Conservation (phyloP, 1,139 yeast genomes). For the Kodamaea plutei region DNA sequence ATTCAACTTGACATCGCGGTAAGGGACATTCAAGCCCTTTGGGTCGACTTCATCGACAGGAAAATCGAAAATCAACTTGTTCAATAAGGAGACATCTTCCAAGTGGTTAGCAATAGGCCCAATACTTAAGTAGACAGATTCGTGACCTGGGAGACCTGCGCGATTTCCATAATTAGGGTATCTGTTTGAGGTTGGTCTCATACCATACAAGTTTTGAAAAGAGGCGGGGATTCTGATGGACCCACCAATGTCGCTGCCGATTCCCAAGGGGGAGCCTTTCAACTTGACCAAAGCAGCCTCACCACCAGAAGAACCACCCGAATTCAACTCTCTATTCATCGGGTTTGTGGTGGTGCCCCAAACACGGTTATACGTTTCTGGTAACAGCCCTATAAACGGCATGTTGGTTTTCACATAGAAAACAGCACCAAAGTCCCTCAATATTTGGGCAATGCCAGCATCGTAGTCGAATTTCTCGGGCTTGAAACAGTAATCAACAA, state of each 20-base stretch:
- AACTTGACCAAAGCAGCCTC: slow-evolving; percentile 32
- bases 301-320: slow-evolving; percentile 40
- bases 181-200: slow-evolving; percentile 46
- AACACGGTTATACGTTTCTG: slow-evolving; percentile 31
- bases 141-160: slow-evolving; percentile 55
- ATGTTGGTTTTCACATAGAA: slow-evolving; percentile 31
- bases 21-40: slow-evolving; percentile 27
- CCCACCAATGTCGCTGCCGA: slow-evolving; percentile 60
- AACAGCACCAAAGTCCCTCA: slow-evolving; percentile 28
- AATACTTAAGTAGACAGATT: slow-evolving; percentile 29
- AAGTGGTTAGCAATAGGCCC: slow-evolving; percentile 29
- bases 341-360: slow-evolving; percentile 32
- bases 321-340: slow-evolving; percentile 24
- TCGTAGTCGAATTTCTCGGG: slow-evolving; percentile 23
- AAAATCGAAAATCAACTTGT: slow-evolving; percentile 21
- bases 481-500: slow-evolving; percentile 27
- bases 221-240: slow-evolving; percentile 47
- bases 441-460: slow-evolving; percentile 21
- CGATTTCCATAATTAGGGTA: slow-evolving; percentile 47
- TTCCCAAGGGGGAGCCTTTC: too few relatives aligned
- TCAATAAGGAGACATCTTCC: slow-evolving; percentile 25
- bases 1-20: slow-evolving; percentile 22
- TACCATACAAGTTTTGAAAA: slow-evolving; percentile 43
- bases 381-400: slow-evolving; percentile 36
- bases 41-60: slow-evolving; percentile 32